Conservation (phyloP, 768 basidiomycete genomes). For the Strobilomyces dryophilus region DNA sequence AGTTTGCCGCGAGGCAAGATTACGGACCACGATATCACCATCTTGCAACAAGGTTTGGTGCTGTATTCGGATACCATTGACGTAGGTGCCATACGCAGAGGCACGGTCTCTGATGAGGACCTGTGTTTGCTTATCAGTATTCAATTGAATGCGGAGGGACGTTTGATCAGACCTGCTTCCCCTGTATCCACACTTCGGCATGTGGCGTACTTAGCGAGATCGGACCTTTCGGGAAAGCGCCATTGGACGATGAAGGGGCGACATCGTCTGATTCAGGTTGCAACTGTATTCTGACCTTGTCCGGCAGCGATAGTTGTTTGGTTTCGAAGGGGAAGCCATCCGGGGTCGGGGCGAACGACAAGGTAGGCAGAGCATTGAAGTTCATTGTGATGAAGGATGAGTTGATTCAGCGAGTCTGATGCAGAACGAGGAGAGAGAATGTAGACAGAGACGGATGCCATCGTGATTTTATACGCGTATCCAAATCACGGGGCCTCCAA, state of each 20-base stretch:
- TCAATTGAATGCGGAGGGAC: background rate
- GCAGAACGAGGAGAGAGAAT: background rate
- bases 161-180: slow-evolving; percentile 34
- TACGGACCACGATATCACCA: slow-evolving; percentile 44
- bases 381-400: slow-evolving; percentile 15
- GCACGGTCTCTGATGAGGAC: slow-evolving; percentile 45
- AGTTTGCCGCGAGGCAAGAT: background rate
- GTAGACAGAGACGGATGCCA: background rate
- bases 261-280: slow-evolving; percentile 27
- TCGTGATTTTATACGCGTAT: slow-evolving; percentile 21
- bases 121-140: slow-evolving; percentile 26
- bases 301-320: slow-evolving; percentile 34
- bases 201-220: slow-evolving; percentile 41
- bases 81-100: slow-evolving; percentile 44
- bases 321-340: slow-evolving; percentile 36
- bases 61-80: slow-evolving; percentile 42
- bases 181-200: slow-evolving; percentile 45
- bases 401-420: background rate
- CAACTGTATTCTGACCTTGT: slow-evolving; percentile 29
- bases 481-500: slow-evolving; percentile 3
- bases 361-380: slow-evolving; percentile 25
- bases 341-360: slow-evolving; percentile 33
- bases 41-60: slow-evolving; percentile 34
- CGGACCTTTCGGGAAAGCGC: slow-evolving; percentile 38
- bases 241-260: slow-evolving; percentile 31